Evolutionary conservation across 2,329 filamentous ascomycete species (phyloP).

Genomic region (Huntiella savannae): DNA sequence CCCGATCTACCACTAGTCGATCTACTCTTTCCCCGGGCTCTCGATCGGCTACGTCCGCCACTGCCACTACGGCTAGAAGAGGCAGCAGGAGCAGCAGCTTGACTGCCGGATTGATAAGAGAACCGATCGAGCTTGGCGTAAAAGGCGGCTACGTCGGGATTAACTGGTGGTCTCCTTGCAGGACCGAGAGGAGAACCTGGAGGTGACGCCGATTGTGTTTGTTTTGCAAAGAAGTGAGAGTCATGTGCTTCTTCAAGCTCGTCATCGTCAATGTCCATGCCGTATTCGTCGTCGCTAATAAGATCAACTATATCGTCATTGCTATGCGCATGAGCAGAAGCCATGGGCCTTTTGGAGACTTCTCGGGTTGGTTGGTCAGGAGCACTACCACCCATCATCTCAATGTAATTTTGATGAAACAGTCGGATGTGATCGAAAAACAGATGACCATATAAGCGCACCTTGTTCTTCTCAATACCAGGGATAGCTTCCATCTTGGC

Average conservation of each 20-base stretch:
- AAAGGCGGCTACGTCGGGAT: slow-evolving; percentile 1
- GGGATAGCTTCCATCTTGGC: slow-evolving; percentile 44
- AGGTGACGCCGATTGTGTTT: slow-evolving; percentile 12
- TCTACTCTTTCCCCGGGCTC: not conserved
- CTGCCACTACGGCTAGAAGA: not conserved
- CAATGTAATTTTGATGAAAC: slow-evolving; percentile 27
- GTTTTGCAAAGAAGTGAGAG: slow-evolving; percentile 29
- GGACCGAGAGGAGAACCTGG: slow-evolving; percentile 5
- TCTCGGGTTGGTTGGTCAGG: slow-evolving; percentile 6
- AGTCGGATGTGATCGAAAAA: slow-evolving; percentile 40
- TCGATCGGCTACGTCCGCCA: not conserved
- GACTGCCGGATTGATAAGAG: not conserved
- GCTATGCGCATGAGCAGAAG: slow-evolving; percentile 7
- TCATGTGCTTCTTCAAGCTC: slow-evolving; percentile 20
- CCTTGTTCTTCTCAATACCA: slow-evolving; percentile 42
- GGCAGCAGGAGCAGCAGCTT: not conserved
- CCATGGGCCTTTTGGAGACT: not conserved
- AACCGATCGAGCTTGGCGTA: slow-evolving; percentile 4
- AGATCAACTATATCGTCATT: slow-evolving; percentile 33
- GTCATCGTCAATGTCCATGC: slow-evolving; percentile 8
- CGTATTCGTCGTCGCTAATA: slow-evolving; percentile 24
- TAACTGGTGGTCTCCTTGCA: slow-evolving; percentile 8
- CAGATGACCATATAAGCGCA: slow-evolving; percentile 38
- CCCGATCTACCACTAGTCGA: not conserved
- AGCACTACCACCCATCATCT: slow-evolving; percentile 24